Percentiles rank a stretch among this genome's conserved stretches.
Conservation (phyloP, 1,284 basidiomycete genomes). For the Schizophyllum amplum region DNA sequence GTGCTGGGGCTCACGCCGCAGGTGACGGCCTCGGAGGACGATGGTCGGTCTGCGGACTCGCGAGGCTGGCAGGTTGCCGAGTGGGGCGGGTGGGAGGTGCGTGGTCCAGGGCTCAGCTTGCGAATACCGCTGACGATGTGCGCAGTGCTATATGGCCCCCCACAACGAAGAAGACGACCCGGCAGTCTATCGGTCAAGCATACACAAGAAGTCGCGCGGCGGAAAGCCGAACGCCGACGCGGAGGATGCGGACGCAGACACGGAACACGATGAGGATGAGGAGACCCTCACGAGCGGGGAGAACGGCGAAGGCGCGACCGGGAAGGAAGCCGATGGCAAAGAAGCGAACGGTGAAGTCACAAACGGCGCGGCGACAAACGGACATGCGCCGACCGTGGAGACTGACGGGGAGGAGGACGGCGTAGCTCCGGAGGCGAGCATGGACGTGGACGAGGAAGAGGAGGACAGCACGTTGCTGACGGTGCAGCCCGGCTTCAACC, state of each 20-base stretch:
- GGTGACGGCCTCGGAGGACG: constrained; percentile 29
- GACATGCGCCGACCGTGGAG: constrained; percentile 4
- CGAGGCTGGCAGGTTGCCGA: constrained; percentile 71
- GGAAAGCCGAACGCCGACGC: neutral
- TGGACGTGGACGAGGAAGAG: constrained; percentile 44
- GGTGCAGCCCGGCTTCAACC: constrained; percentile 88
- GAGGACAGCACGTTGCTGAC: constrained; percentile 86
- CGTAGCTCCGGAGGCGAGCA: constrained; percentile 5
- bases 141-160: constrained; percentile 87
- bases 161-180: constrained; percentile 93
- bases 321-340: constrained; percentile 6
- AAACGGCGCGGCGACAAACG: neutral
- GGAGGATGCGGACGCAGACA: constrained; percentile 10
- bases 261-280: constrained; percentile 11
- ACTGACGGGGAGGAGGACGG: constrained; percentile 14
- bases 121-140: constrained; percentile 8
- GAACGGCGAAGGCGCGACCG: constrained; percentile 26
- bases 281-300: constrained; percentile 21
- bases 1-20: constrained; percentile 87
- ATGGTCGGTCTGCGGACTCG: constrained; percentile 25
- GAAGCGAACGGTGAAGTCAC: constrained; percentile 2
- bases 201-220: constrained; percentile 32
- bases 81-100: constrained; percentile 92
- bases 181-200: constrained; percentile 80
- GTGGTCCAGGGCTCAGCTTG: constrained; percentile 14